Base-by-base conservation (phyloP, 106 monocot species). In the Phalaenopsis aphrodite region DNA sequence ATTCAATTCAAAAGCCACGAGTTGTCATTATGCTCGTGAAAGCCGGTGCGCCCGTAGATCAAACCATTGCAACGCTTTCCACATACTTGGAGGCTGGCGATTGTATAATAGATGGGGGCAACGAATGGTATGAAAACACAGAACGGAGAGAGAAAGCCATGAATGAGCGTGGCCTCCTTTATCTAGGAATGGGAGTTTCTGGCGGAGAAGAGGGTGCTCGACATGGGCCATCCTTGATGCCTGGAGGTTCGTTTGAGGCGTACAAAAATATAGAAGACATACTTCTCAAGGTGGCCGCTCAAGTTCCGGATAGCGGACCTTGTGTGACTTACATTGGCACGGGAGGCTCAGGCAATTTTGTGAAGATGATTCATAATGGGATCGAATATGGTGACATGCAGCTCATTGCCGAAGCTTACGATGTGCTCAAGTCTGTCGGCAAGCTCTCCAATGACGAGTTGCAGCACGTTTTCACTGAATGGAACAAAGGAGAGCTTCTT, bases 361-460 rank as follows among this genome's bases (percentile, higher is more conserved):
- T 88, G 2, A 88, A 88, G 66, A 88, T 88, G 88, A 47, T 88
- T 24, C 88, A 88, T 45, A 88, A 88, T 76, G 88, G 88, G 41
- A 88, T 88, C 36, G 88, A 88, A 83, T 88, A 88, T 42, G 88
- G 88, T 6, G 88, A 88, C 78, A 88, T 88, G 88, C 88, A 88
- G 76, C 69, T 88, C 18, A 88, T 88, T 66, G 85, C 85, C 37
- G 88, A 88, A 81, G 85, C 85, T 48, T 88, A 88, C 48, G 88
- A 88, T 79, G 88, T 88, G 11, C 52, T 88, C 69, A 88, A 84
- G 81, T 85, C 80, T n/a, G 85, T 84, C 5, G 88, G 88, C 24
- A 88, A 84, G 78, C 88, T 88, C 8, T 67, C 88, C 4, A 88
- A 88, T 47, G 78, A 80, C 11, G 88, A 88, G 57, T 69, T 88